Evolutionary conservation across 306 rosid species (phyloP).

Genomic region (Malus asiatica): DNA sequence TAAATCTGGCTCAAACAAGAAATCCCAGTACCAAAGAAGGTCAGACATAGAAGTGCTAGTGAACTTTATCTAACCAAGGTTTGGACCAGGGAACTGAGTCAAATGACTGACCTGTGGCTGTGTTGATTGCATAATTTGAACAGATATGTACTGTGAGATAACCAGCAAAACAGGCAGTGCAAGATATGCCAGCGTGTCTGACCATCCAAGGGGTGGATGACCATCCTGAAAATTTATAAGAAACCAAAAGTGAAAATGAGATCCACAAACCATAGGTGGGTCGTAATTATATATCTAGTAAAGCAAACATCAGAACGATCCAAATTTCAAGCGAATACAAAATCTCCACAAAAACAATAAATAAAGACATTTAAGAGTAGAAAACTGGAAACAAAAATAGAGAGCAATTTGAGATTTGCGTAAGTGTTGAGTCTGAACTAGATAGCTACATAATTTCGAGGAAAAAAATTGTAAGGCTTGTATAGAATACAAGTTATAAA

Average conservation of each 20-base stretch:
- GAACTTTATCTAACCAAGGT: neutral
- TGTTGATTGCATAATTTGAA: constrained; percentile 89
- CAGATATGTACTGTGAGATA: constrained; percentile 79
- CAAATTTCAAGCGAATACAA: neutral
- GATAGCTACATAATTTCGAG: neutral
- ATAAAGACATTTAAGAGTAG: neutral
- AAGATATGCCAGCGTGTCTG: constrained; percentile 94
- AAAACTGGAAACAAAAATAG: neutral
- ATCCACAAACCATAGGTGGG: neutral
- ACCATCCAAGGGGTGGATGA: constrained; percentile 99
- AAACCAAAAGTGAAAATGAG: neutral
- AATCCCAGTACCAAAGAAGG: neutral
- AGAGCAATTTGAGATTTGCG: neutral
- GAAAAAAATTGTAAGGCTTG: neutral
- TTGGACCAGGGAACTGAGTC: constrained; percentile 13
- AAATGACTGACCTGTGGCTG: constrained; percentile 89
- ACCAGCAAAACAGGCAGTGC: constrained; percentile 81
- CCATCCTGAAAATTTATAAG: constrained; percentile 66
- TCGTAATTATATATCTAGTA: neutral
- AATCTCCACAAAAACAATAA: neutral
- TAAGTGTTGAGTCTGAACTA: neutral
- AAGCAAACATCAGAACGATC: neutral
- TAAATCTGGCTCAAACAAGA: neutral
- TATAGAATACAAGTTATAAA: neutral
- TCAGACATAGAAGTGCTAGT: constrained; percentile 1